Evolutionary conservation across 257 asterid genomes (phyloP).

Genomic region (Thymus mandschuricus): DNA sequence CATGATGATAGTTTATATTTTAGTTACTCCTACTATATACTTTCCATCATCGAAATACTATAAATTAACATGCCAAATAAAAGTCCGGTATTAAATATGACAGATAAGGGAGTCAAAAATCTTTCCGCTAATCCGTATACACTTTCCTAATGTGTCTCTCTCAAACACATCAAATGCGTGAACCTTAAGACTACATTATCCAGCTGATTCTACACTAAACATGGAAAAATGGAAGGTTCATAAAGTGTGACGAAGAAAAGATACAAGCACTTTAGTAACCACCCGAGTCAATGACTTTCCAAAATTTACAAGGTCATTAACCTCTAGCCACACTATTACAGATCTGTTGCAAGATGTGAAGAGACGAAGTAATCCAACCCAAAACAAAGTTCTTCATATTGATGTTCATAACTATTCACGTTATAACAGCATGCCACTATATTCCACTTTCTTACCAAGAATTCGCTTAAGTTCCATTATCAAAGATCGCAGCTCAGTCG

Average conservation of each 20-base stretch:
- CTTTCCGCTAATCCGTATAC: background rate
- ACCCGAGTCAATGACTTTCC: background rate
- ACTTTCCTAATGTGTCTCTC: background rate
- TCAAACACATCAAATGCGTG: background rate
- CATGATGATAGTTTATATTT: background rate
- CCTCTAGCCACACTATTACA: background rate
- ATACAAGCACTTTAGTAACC: background rate
- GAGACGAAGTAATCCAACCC: constrained; percentile 14
- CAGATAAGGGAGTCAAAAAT: background rate
- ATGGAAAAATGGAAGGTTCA: background rate
- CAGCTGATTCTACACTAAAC: background rate
- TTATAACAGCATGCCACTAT: background rate
- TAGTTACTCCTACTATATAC: background rate
- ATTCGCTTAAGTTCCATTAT: background rate
- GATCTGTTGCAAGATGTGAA: background rate
- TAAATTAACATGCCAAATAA: background rate
- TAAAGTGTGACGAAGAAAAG: background rate
- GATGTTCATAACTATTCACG: background rate
- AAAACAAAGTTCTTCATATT: constrained; percentile 3
- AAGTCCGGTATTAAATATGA: background rate
- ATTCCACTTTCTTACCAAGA: background rate
- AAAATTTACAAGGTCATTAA: background rate
- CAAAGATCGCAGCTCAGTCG: background rate
- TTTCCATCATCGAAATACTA: background rate
- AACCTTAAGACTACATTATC: background rate